Evolutionary conservation across 352 stramenopile genomes (phyloP).

Genomic region (Globisporangium recalcitrans): DNA sequence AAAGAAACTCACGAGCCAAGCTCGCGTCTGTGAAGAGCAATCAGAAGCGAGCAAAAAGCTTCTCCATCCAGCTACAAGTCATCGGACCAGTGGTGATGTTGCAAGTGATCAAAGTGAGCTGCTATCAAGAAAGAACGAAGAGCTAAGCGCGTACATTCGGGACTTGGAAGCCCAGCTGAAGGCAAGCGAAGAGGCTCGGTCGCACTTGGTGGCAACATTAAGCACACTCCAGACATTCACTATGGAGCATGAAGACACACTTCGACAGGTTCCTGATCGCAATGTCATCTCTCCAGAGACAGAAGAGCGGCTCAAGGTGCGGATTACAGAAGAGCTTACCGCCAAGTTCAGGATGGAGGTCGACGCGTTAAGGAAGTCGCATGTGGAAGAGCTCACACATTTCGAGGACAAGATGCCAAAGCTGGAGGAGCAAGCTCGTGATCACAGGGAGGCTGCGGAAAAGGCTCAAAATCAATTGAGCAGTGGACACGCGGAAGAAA

Average conservation of each 20-base stretch:
- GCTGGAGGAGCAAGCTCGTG: constrained; percentile 27
- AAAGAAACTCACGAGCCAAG: constrained; percentile 9
- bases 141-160: constrained; percentile 13
- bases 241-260: background rate
- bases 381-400: constrained; percentile 7
- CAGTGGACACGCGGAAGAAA: constrained; percentile 21
- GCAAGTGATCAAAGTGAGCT: background rate
- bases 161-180: constrained; percentile 51
- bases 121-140: constrained; percentile 8
- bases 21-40: background rate
- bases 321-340: constrained; percentile 2
- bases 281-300: background rate
- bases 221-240: constrained; percentile 32
- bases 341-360: constrained; percentile 17
- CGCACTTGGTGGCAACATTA: constrained; percentile 52
- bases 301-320: background rate
- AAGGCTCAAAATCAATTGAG: constrained; percentile 25
- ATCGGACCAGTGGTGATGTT: background rate
- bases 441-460: constrained; percentile 19
- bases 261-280: background rate
- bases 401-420: too few species aligned
- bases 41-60: background rate
- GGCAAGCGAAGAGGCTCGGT: constrained; percentile 64
- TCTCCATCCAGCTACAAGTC: background rate
- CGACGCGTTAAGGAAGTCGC: background rate